Conservation (phyloP, 768 basidiomycete species). For the Mycena vulgaris region DNA sequence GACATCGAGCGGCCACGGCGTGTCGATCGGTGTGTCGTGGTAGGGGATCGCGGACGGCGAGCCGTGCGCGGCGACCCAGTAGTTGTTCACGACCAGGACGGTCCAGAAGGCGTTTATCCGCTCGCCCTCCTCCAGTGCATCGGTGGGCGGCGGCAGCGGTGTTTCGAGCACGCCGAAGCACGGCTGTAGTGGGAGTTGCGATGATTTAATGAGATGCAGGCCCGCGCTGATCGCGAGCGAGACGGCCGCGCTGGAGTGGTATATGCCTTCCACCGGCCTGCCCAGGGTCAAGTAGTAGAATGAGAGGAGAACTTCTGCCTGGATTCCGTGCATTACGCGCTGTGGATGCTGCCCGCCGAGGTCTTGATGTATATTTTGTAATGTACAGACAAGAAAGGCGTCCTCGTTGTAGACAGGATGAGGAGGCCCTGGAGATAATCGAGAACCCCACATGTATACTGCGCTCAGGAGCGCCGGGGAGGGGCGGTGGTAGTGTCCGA, state of each 20-base stretch:
- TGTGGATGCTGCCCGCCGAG: slow-evolving; percentile 58
- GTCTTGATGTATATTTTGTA: slow-evolving; percentile 55
- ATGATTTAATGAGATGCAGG: slow-evolving; percentile 50
- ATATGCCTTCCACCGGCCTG: slow-evolving; percentile 62
- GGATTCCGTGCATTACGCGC: slow-evolving; percentile 59
- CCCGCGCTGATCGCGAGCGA: slow-evolving; percentile 55
- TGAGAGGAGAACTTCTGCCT: slow-evolving; percentile 68
- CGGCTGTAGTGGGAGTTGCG: slow-evolving; percentile 45
- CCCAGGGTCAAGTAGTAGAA: slow-evolving; percentile 66
- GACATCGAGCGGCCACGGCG: slow-evolving; percentile 54
- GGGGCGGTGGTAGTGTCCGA: slow-evolving; percentile 51
- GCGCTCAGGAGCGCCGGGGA: slow-evolving; percentile 55
- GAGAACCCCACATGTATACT: slow-evolving; percentile 56
- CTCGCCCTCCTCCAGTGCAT: slow-evolving; percentile 49
- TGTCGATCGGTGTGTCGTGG: slow-evolving; percentile 52
- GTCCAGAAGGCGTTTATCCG: slow-evolving; percentile 55
- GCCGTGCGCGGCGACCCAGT: slow-evolving; percentile 61
- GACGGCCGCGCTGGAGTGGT: slow-evolving; percentile 64
- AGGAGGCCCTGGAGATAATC: slow-evolving; percentile 45
- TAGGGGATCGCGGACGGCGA: slow-evolving; percentile 60
- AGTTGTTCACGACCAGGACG: slow-evolving; percentile 58
- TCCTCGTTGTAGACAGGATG: slow-evolving; percentile 47
- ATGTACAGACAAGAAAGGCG: slow-evolving; percentile 57
- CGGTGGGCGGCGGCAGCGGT: slow-evolving; percentile 41
- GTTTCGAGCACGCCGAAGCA: slow-evolving; percentile 52